These are phyloP conservation scores for Acacia melanoxylon DNA, from an alignment of 306 rosid genomes.

Conservation along the genomic window DNA sequence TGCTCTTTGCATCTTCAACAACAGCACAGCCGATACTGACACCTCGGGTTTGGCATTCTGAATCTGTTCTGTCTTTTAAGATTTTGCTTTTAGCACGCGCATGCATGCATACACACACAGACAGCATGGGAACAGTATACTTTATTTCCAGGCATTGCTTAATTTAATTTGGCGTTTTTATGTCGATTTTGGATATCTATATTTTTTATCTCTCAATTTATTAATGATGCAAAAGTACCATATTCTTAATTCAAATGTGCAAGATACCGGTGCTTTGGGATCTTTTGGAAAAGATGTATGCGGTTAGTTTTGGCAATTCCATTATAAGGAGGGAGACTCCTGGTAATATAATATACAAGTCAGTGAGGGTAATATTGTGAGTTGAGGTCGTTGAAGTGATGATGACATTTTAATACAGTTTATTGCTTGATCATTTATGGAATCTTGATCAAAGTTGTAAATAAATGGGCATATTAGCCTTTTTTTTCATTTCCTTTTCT, in stretches of 20 bases:
- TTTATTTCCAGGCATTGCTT: background rate
- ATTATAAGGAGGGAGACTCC: background rate
- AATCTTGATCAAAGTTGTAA: constrained; percentile 3
- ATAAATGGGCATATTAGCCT: constrained; percentile 1
- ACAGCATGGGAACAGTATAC: background rate
- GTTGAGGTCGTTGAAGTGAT: constrained; percentile 3
- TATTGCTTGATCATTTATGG: constrained; percentile 7
- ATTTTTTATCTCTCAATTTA: constrained; percentile 11
- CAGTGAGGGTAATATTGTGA: background rate
- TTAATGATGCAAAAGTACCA: background rate
- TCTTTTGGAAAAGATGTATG: background rate
- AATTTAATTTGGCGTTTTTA: background rate
- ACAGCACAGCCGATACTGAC: constrained; percentile 96
- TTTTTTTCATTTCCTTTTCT: background rate
- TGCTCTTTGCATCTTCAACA: constrained; percentile 94
- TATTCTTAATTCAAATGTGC: background rate
- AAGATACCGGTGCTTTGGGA: background rate
- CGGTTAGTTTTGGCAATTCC: background rate
- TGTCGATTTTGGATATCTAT: background rate
- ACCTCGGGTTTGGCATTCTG: constrained; percentile 67
- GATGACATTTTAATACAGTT: constrained; percentile 1
- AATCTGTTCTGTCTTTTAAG: constrained; percentile 24
- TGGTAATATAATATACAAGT: background rate
- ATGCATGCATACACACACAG: background rate
- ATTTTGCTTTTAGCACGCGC: constrained; percentile 21